Base-by-base conservation (phyloP, 345 rosid genomes). In the Toxicodendron radicans region DNA sequence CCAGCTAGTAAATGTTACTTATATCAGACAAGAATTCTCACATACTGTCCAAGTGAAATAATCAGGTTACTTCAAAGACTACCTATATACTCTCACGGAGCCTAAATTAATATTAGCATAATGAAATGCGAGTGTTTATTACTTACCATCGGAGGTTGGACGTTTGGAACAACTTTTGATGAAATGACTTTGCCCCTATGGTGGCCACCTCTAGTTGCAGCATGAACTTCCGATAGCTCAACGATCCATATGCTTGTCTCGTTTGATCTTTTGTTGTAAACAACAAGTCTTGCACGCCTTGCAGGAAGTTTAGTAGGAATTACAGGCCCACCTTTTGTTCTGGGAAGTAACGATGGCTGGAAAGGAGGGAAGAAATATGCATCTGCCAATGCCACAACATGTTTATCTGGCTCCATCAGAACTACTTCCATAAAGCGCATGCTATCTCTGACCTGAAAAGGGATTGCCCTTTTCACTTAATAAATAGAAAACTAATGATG, bases 301-400 rank as follows among this genome's bases (percentile, higher is more conserved):
- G 91, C 87, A 83, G 93, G 96, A 73, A 91, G 87, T 79, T 89
- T 91, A 67, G 79, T 81, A 58, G 93, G 92, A 69, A 91, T 89
- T 8, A 87, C 10, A 35, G 96, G 90, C 17, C 92, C 92, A 35
- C 89, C 89, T 82, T 86, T 91, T 52, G 87, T 82, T 81, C 88
- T 87, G 18, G 86, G 92, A 79, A 91, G 86, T 76, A 91, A 77
- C 13, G 96, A 91, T 52, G 96, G 92, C 80, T 89, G 96, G 81
- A 89, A 91, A 65, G 96, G 96, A 61, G 96, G 93, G 78, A 91
- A 91, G 83, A 91, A 91, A 73, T 91, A 89, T 20, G 96, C 92
- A 79, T 91, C 93, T 4, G 93, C 96, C 80, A 91, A 70, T 30
- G 93, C 96, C 76, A 89, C 90, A 30, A 89, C 88, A 14, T 85